Evolutionary conservation across 441 rosid genomes (phyloP).

Genomic region (Capsella rubella): DNA sequence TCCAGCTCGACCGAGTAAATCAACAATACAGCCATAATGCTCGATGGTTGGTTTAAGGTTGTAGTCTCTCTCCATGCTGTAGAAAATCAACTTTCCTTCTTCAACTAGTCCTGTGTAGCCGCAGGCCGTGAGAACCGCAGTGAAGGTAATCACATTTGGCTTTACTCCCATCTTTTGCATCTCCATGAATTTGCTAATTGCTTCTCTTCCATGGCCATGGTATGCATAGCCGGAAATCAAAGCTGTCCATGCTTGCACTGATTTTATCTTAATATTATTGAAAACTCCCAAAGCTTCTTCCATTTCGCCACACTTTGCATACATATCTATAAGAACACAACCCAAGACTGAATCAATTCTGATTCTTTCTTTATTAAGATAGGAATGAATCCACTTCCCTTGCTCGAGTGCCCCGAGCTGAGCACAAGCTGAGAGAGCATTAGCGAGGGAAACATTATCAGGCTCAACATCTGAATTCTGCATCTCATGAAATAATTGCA

Average conservation of each 20-base stretch:
- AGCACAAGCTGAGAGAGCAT: conserved; percentile 65
- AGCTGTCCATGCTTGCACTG: conserved; percentile 64
- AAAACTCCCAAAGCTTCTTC: conserved; percentile 56
- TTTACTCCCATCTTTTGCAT: conserved; percentile 60
- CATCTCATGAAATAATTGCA: conserved; percentile 60
- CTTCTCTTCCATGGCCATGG: conserved; percentile 64
- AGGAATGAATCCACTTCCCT: conserved; percentile 68
- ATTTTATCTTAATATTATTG: conserved; percentile 42
- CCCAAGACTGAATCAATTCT: conserved; percentile 49
- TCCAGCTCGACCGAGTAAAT: conserved; percentile 70
- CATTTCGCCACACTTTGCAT: conserved; percentile 65
- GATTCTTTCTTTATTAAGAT: conserved; percentile 37
- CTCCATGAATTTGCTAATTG: conserved; percentile 47
- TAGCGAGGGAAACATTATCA: conserved; percentile 54
- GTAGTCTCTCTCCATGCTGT: conserved; percentile 51
- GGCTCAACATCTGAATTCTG: conserved; percentile 59
- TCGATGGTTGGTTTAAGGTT: conserved; percentile 55
- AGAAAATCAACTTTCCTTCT: conserved; percentile 56
- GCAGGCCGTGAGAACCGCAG: conserved; percentile 67
- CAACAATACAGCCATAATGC: conserved; percentile 72
- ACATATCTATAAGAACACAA: conserved; percentile 66
- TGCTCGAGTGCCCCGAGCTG: conserved; percentile 69
- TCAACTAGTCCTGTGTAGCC: conserved; percentile 59
- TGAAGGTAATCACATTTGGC: conserved; percentile 62
- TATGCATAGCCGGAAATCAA: conserved; percentile 61